Conservation (phyloP, 2,329 filamentous ascomycete species). For the Tolypocladium tropicale region DNA sequence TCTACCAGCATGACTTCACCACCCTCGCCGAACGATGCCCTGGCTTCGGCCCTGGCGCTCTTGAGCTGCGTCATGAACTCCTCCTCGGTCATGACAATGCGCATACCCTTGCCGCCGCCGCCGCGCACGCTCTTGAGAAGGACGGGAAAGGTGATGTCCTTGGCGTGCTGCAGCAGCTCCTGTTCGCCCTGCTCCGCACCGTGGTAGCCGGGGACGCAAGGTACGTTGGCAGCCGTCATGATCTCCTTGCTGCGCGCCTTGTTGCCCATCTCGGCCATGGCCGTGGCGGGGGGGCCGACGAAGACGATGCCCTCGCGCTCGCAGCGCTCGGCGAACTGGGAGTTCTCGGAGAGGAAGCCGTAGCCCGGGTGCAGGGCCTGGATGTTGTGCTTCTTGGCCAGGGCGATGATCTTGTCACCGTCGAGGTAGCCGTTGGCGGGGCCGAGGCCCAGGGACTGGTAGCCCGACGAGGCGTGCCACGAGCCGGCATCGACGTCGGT, state of each 20-base stretch:
- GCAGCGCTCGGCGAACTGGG: slow-evolving; percentile 78
- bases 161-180: slow-evolving; percentile 56
- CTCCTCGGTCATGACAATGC: slow-evolving; percentile 56
- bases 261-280: slow-evolving; percentile 85
- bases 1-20: slow-evolving; percentile 76
- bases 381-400: slow-evolving; percentile 79
- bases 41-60: slow-evolving; percentile 65
- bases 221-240: slow-evolving; percentile 90
- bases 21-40: slow-evolving; percentile 71
- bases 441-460: slow-evolving; percentile 75
- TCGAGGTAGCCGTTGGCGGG: slow-evolving; percentile 82
- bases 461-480: slow-evolving; percentile 80
- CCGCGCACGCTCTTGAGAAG: slow-evolving; percentile 72
- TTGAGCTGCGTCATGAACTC: slow-evolving; percentile 63
- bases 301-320: slow-evolving; percentile 86
- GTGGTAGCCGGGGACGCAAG: slow-evolving; percentile 94
- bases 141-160: slow-evolving; percentile 58
- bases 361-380: slow-evolving; percentile 93
- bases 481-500: slow-evolving; percentile 81
- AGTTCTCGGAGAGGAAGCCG: slow-evolving; percentile 91
- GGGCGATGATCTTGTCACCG: slow-evolving; percentile 79
- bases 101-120: slow-evolving; percentile 77
- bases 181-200: slow-evolving; percentile 66
- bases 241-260: slow-evolving; percentile 93
- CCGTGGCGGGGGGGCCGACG: slow-evolving; percentile 77